Base-by-base conservation (phyloP, 2,329 filamentous ascomycete genomes). In the Fusarium miscanthi region DNA sequence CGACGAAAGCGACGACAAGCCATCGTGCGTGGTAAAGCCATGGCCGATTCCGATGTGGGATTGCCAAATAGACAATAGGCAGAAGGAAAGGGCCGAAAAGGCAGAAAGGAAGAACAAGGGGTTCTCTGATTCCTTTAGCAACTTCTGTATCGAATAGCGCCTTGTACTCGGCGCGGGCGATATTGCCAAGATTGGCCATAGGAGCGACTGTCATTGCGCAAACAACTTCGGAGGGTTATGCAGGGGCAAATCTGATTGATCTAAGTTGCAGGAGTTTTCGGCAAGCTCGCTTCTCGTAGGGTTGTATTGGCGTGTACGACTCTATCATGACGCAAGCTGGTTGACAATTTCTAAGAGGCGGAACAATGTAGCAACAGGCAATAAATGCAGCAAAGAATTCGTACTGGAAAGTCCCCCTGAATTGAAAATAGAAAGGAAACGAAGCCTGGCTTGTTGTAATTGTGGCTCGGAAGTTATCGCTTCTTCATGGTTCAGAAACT, bases 81-180 rank as follows among this genome's bases (percentile, higher is more conserved):
- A 91, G 60, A 45, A 89, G 52, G 48, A 87, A 81, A 33, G 83
- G 76, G 7, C 84, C 85, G 27, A 88, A 65, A 11, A 90, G 64
- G 61, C 84, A 81, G 63, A 87, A 86, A 1, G 88, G 89, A 12
- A 91, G 42, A 23, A 91, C 74, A 23, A 90, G 81, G 5, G 87
- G 88, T 45, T 80, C 81, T 37, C 82, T 77, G 11, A 72, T 77
- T 48, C 86, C 86, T 8, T 83, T 79, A 54, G 80, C 78, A 38
- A 82, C 70, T 46, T 78, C 79, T 5, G 76, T 73, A 48, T 74
- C 69, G 75, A 87, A 87, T 19, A 73, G 49, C 13, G 74, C 69
- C 46, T 80, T 81, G 74, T 86, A 84, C 48, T 77, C 71, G 31
- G 72, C 63, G 23, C 80, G 79, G 31, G 75, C 73, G 35, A 75